These are phyloP conservation scores for Podospora fimiseda DNA, from an alignment of 495 filamentous ascomycete species.

Conservation along the genomic window DNA sequence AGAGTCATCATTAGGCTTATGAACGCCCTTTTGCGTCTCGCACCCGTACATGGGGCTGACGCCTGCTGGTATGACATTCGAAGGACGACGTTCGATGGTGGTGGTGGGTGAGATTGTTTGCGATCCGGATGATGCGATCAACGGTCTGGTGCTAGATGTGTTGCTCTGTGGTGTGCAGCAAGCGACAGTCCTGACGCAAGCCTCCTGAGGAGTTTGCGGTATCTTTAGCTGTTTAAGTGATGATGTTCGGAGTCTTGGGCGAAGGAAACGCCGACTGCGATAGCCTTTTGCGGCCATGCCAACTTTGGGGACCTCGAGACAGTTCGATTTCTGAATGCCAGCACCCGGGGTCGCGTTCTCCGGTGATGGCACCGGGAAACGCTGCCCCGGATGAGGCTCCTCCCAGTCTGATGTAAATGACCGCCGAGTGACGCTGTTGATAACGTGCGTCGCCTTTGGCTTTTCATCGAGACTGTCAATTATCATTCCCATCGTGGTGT, in stretches of 20 bases:
- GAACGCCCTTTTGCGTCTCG: not conserved
- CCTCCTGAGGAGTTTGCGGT: slow-evolving; percentile 29
- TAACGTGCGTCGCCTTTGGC: slow-evolving; percentile 11
- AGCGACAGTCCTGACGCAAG: slow-evolving; percentile 10
- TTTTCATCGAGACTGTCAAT: slow-evolving; percentile 9
- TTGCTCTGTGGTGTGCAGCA: slow-evolving; percentile 15
- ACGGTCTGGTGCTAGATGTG: slow-evolving; percentile 11
- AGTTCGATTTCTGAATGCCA: slow-evolving; percentile 17
- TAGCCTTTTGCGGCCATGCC: slow-evolving; percentile 51
- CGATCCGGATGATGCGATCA: slow-evolving; percentile 11
- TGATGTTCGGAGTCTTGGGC: slow-evolving; percentile 22
- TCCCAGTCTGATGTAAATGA: slow-evolving; percentile 29
- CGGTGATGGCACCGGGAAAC: slow-evolving; percentile 29
- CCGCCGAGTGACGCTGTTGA: slow-evolving; percentile 14
- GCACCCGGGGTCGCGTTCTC: slow-evolving; percentile 26
- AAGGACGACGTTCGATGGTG: not conserved
- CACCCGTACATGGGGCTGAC: slow-evolving; percentile 2
- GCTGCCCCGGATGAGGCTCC: slow-evolving; percentile 41
- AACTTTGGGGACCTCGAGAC: slow-evolving; percentile 35
- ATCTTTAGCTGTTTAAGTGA: slow-evolving; percentile 32
- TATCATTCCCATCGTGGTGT: slow-evolving; percentile 13
- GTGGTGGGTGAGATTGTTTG: not conserved
- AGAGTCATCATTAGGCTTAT: not conserved
- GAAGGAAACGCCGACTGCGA: slow-evolving; percentile 22
- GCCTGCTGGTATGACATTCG: no score